phyloP scores from a whole-genome alignment of 345 rosid species.

The Boechera stricta region DNA sequence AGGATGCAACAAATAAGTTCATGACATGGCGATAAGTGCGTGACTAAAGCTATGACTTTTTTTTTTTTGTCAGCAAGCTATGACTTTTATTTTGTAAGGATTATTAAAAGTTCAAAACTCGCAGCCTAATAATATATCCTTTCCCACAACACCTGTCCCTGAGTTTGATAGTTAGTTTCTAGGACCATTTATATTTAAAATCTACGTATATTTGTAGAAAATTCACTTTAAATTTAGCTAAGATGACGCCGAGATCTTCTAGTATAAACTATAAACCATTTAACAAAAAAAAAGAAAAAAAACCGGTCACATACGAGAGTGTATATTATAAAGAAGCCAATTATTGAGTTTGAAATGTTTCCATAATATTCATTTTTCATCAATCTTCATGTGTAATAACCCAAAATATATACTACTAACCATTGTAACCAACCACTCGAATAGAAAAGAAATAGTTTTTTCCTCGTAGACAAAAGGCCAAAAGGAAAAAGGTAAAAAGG shows the following conservation, averaged over 20 bases:
- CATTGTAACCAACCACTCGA: too few relatives aligned
- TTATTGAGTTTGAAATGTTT: slow-evolving; percentile 19
- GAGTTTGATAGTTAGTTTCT: slow-evolving; percentile 1
- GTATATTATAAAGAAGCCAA: not conserved
- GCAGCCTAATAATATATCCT: slow-evolving; percentile 1
- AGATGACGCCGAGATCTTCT: not conserved
- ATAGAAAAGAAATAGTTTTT: not conserved
- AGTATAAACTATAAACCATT: not conserved
- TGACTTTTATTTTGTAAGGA: slow-evolving; percentile 12
- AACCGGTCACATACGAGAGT: not conserved
- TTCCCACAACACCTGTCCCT: slow-evolving; percentile 35
- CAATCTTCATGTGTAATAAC: slow-evolving; percentile 2
- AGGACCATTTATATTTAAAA: slow-evolving; percentile 24
- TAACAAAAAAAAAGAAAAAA: not conserved
- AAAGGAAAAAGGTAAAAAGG: slow-evolving; percentile 3
- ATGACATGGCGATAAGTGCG: slow-evolving; percentile 24
- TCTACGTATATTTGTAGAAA: not conserved
- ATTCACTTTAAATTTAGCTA: not conserved
- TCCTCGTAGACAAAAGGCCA: not conserved
- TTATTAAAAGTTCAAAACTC: slow-evolving; percentile 5
- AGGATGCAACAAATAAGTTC: slow-evolving; percentile 25
- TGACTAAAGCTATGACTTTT: slow-evolving; percentile 15
- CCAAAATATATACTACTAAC: not conserved
- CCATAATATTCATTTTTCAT: not conserved
- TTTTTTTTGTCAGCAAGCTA: not conserved